Conservation (phyloP, 306 rosid species). For the Hippophae gyantsensis region DNA sequence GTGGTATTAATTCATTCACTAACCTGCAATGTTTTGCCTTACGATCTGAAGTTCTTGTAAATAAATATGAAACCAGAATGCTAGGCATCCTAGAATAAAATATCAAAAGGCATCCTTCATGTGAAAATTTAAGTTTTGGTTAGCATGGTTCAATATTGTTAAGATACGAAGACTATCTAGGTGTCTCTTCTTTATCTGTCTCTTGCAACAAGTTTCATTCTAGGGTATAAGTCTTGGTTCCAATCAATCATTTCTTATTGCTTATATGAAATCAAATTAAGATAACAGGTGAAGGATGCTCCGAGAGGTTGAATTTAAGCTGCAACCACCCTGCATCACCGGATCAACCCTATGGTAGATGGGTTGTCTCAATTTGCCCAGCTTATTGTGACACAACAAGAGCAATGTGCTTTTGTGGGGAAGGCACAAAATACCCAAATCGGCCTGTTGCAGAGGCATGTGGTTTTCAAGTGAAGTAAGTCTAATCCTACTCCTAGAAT, state of each 20-base stretch:
- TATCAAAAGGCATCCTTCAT: no score
- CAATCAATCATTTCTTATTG: not conserved
- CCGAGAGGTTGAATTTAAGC: conserved; percentile 46
- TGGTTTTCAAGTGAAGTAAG: conserved; percentile 77
- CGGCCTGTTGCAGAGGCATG: conserved; percentile 92
- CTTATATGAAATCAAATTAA: conserved; percentile 1
- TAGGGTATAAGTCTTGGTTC: not conserved
- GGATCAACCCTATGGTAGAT: conserved; percentile 59
- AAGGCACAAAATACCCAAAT: conserved; percentile 86
- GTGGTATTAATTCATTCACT: no score
- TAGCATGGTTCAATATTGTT: no score
- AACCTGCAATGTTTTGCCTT: no score
- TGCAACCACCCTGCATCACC: conserved; percentile 60
- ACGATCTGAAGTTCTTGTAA: no score
- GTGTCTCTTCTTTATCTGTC: not conserved
- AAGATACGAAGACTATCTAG: not conserved
- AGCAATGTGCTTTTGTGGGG: conserved; percentile 99
- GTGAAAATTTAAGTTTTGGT: no score
- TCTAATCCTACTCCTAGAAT: conserved; percentile 13
- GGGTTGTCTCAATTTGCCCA: conserved; percentile 93
- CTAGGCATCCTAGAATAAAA: no score
- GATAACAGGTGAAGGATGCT: conserved; percentile 70
- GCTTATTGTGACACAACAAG: conserved; percentile 77
- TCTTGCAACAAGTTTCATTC: not conserved
- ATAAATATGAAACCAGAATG: no score